Evolutionary conservation across 2,329 filamentous ascomycete genomes (phyloP), one percentile per base, ranked within the genome.

Genomic region (Ophiostoma sp.): DNA sequence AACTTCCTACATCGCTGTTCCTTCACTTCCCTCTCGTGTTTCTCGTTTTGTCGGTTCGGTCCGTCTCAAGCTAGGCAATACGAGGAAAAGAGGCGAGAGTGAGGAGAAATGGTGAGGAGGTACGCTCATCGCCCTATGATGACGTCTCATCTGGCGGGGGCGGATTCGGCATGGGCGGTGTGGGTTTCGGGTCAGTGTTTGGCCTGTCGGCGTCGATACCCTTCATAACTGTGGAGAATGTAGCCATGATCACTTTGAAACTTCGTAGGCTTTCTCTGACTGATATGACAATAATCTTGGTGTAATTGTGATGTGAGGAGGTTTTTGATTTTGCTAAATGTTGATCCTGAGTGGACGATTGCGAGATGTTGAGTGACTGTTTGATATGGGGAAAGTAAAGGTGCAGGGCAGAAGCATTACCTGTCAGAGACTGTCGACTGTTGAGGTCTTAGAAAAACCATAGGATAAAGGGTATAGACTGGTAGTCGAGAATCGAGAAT

Each of bases 91-190:
- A 17, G 55, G 11, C 7, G 4, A 59, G n/a, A 28, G 52, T 11
- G 8, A 25, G 33, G 9, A 19, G 7, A 11, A 39, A 42, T 7
- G 19, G 33, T 33, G 42, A 45, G 15, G 17, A 17, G 3, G 9
- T 15, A 50, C 25, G 2, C 1, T 31, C 59, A 1, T n/a, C 33
- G n/a, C 39, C 9, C n/a, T 42, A 66, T 15, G 52, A 33, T 17
- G 25, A 25, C n/a, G 70, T 36, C 11, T 48, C 31, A 45, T 75
- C 72, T 5, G 75, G 73, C 31, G 25, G 17, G 15, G 70, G 69
- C 33, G 73, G 76, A n/a, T 70, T 72, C 36, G 75, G 76, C 64
- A 74, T 66, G 22, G 76, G 76, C 70, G 76, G 76, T 6, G 69
- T 71, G 4, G 76, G 76, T 50, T 61, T 33, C 15, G 74, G 73